Percentiles rank a stretch among this genome's conserved stretches.
phyloP scores from a whole-genome alignment of 139 green algal genomes.

The Micractinium sp. region DNA sequence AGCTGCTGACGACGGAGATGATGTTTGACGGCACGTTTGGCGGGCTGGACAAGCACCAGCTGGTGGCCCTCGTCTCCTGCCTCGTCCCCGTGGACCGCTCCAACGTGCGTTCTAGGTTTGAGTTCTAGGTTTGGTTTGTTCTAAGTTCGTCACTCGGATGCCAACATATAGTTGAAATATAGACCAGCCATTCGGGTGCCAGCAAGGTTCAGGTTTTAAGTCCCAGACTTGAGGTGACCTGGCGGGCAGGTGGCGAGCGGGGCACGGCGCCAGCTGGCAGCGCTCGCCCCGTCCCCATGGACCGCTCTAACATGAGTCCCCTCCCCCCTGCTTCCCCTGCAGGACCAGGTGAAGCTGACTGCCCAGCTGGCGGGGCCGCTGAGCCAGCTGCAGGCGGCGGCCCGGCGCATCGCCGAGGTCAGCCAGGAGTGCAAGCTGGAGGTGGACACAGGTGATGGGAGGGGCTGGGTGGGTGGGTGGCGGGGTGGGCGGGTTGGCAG shows the following conservation, averaged over 20 bases:
- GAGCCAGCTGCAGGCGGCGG: constrained; percentile 60
- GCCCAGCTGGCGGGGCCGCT: constrained; percentile 60
- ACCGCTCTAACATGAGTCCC: constrained; percentile 76
- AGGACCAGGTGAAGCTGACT: constrained; percentile 58
- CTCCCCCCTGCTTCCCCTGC: no score
- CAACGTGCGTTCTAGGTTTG: constrained; percentile 59
- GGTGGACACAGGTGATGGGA: constrained; percentile 67
- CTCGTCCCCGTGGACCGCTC: constrained; percentile 84
- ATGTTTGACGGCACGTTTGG: constrained; percentile 83
- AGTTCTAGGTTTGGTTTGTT: no score
- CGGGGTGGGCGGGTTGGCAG: background rate
- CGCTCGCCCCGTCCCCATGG: constrained; percentile 76
- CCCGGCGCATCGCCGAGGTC: constrained; percentile 58
- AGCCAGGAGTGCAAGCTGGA: constrained; percentile 77
- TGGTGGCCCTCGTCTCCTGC: constrained; percentile 72
- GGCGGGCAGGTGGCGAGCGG: constrained; percentile 60
- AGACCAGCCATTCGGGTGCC: no score
- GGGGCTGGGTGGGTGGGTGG: no score
- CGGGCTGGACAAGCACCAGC: constrained; percentile 60
- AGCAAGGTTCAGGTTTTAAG: no score
- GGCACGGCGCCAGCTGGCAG: constrained; percentile 64
- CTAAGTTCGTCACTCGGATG: no score
- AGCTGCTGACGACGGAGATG: constrained; percentile 84
- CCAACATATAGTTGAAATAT: no score
- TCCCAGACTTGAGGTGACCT: no score